Conservation (phyloP, 768 basidiomycete genomes). For the Lentinula boryana region DNA sequence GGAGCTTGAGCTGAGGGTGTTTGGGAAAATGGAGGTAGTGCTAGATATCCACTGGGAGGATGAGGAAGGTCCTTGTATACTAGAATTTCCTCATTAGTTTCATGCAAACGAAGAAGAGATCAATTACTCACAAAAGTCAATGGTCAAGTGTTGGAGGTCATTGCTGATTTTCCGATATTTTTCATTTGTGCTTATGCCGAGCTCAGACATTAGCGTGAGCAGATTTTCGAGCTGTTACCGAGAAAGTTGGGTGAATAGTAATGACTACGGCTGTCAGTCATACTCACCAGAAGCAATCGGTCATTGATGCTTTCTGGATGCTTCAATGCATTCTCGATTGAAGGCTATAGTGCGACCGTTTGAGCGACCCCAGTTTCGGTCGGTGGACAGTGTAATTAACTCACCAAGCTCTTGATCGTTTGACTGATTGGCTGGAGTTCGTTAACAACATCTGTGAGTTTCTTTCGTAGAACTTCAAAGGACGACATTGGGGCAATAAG, state of each 20-base stretch:
- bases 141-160: constrained; percentile 42
- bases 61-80: constrained; percentile 81
- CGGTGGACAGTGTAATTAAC: background rate
- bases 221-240: constrained; percentile 56
- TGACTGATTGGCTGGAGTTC: background rate
- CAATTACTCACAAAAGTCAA: constrained; percentile 50
- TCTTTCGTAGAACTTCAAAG: background rate
- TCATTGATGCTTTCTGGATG: constrained; percentile 48
- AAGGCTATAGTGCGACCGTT: background rate
- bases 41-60: constrained; percentile 54
- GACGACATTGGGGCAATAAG: background rate
- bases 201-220: constrained; percentile 53
- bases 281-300: constrained; percentile 51
- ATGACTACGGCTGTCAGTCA: background rate
- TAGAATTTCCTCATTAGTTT: constrained; percentile 21
- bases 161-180: constrained; percentile 19
- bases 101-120: constrained; percentile 3
- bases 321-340: constrained; percentile 32
- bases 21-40: constrained; percentile 15
- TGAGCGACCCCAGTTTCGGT: background rate
- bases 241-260: constrained; percentile 1
- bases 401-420: background rate
- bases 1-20: constrained; percentile 4
- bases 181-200: constrained; percentile 14
- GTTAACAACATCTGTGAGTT: background rate